Base-by-base conservation (phyloP, 441 rosid genomes). In the Euphorbia schlechtendalii region DNA sequence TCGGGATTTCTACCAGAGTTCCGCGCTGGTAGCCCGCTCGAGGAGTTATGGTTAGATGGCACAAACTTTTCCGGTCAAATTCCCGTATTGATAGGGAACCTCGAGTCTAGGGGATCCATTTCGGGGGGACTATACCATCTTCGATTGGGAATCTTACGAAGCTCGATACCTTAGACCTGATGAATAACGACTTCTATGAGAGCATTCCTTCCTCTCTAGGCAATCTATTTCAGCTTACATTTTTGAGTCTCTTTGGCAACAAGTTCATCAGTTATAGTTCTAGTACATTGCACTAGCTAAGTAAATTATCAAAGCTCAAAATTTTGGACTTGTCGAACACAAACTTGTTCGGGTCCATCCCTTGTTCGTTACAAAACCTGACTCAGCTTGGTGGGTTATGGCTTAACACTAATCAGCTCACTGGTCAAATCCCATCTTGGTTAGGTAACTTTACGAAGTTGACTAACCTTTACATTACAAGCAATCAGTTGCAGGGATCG, bases 391-490 rank as follows among this genome's bases (percentile, higher is more conserved):
- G 32, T 76, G 14, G 0, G 17, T 5, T 34, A 2, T 34, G 40
- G 40, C 30, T 77, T 6, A 0, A 0, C 1, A 0, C 0, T 0
- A 77, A 73, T 61, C 1, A 61, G 28, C 70, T 87, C 8, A 63
- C 77, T 8, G 90, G 94, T n/a, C 67, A 62, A 64, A 78, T 89
- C 56, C 65, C 71, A 57, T 65, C 74, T 51, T 74, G 65, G 64
- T 75, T 85, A 24, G 65, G 73, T 20, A 70, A 69, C 22, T 76
- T 81, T 62, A 9, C 13, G 2, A 1, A 9, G 4, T 0, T 18
- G 0, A 2, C 0, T 5, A 64, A 64, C 18, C 67, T n/a, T 28
- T 34, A 34, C 11, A 3, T 67, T 57, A 58, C 25, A 48, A 0
- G 0, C 56, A 63, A 32, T 41, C 32, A 46, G n/a, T 67, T 7